A percentile compares a stretch with the other conserved stretches of the same genome.
Conservation (phyloP, 2,329 filamentous ascomycete genomes). For the Colletotrichum lentis region DNA sequence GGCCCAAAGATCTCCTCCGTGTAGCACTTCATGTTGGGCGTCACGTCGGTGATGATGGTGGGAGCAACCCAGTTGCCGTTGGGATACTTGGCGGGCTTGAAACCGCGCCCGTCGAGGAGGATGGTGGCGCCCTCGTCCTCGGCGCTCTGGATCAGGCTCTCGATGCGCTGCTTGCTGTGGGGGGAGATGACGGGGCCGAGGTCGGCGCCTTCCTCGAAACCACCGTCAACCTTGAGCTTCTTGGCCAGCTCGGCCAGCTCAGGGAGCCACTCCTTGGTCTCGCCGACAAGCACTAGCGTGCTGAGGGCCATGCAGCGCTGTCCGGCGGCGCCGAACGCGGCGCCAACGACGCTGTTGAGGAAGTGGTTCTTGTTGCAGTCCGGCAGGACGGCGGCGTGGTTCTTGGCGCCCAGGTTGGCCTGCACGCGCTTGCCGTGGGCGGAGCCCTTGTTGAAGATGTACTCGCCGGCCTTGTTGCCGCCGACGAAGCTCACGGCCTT, state of each 20-base stretch:
- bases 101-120: conserved; percentile 80
- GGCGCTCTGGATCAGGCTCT: conserved; percentile 76
- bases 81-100: conserved; percentile 79
- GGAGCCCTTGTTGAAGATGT: conserved; percentile 80
- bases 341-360: conserved; percentile 82
- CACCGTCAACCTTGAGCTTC: conserved; percentile 76
- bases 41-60: conserved; percentile 84
- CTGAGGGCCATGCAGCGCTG: conserved; percentile 89
- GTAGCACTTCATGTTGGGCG: conserved; percentile 83
- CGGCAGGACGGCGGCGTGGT: conserved; percentile 83
- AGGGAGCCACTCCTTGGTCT: conserved; percentile 82
- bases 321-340: conserved; percentile 84
- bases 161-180: conserved; percentile 80
- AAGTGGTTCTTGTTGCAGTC: conserved; percentile 93
- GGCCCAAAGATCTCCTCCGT: conserved; percentile 86
- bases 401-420: conserved; percentile 88
- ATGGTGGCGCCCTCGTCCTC: conserved; percentile 84
- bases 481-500: conserved; percentile 89
- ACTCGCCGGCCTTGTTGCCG: conserved; percentile 87
- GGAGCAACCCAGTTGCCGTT: conserved; percentile 87
- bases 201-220: conserved; percentile 82
- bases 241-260: conserved; percentile 81
- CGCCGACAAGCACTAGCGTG: conserved; percentile 83
- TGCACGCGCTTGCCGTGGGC: conserved; percentile 89
- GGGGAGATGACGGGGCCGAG: conserved; percentile 84